A percentile compares a stretch with the other conserved stretches of the same genome.
These are phyloP conservation scores for Sporobolomyces pararoseus DNA, from an alignment of 768 basidiomycete genomes.

Conservation along the genomic window DNA sequence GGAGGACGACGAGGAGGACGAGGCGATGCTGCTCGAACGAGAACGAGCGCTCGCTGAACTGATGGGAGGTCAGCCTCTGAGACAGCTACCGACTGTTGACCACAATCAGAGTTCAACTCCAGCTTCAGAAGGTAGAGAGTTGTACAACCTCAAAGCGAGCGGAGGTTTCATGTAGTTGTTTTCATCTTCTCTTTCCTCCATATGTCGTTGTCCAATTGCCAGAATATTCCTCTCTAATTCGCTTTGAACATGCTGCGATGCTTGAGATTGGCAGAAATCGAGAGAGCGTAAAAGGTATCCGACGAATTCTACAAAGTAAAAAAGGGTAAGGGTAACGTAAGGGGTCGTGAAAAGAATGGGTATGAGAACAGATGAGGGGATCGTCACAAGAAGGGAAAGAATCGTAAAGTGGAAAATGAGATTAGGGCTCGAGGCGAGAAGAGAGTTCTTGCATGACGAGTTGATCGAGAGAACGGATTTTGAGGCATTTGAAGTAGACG, in stretches of 20 bases:
- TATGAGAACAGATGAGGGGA: no score
- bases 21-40: conserved; percentile 26
- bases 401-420: neutral
- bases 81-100: neutral
- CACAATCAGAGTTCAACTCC: neutral
- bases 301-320: no score
- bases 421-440: conserved; percentile 15
- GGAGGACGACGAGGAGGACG: conserved; percentile 30
- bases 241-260: no score
- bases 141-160: neutral
- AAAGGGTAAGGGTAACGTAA: no score
- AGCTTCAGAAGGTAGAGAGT: neutral
- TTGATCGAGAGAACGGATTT: conserved; percentile 26
- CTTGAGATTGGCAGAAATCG: no score
- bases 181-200: neutral
- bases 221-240: no score
- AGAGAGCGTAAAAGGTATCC: no score
- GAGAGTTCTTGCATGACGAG: conserved; percentile 17
- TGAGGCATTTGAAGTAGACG: conserved; percentile 41
- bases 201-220: neutral
- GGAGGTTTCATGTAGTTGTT: conserved; percentile 17
- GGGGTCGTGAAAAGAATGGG: no score
- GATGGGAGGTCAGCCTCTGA: conserved; percentile 21
- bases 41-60: conserved; percentile 30
- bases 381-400: no score